Percentiles rank a stretch among this genome's conserved stretches.
Evolutionary conservation across 2,329 filamentous ascomycete species (phyloP).

Genomic region (Pleoardoris graminearum): DNA sequence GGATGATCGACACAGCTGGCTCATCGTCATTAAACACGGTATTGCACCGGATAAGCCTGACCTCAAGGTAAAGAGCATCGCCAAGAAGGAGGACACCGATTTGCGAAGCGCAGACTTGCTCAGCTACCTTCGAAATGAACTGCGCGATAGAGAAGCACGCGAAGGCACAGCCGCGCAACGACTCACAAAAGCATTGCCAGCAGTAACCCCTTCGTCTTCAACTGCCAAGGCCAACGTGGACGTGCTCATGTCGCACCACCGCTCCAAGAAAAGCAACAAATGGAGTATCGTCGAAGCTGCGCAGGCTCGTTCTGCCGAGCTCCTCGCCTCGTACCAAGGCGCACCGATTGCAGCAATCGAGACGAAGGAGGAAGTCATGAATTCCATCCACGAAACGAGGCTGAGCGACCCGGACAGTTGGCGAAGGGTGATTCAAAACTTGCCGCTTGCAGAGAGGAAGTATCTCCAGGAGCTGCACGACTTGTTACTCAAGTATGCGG

Average conservation of each 20-base stretch:
- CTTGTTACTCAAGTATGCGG: conserved; percentile 66
- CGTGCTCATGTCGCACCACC: conserved; percentile 79
- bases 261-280: conserved; percentile 90
- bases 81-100: conserved; percentile 76
- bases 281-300: conserved; percentile 81
- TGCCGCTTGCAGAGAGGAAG: conserved; percentile 75
- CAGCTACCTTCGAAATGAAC: conserved; percentile 78
- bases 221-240: conserved; percentile 68
- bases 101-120: conserved; percentile 73
- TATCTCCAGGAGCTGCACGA: conserved; percentile 84
- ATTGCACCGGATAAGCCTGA: conserved; percentile 57
- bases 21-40: conserved; percentile 84
- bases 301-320: conserved; percentile 59
- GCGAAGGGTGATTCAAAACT: conserved; percentile 77
- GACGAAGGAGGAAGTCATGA: conserved; percentile 80
- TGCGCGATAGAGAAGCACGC: conserved; percentile 74
- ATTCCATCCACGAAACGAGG: conserved; percentile 72
- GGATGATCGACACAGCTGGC: conserved; percentile 80
- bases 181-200: conserved; percentile 19
- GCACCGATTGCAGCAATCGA: conserved; percentile 88
- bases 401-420: conserved; percentile 82
- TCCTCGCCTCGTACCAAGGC: conserved; percentile 71
- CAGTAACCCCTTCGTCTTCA: conserved; percentile 24
- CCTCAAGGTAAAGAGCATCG: conserved; percentile 78
- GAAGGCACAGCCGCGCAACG: conserved; percentile 52